phyloP scores from a whole-genome alignment of 352 stramenopile genomes.

The Pythium folliculosum region DNA sequence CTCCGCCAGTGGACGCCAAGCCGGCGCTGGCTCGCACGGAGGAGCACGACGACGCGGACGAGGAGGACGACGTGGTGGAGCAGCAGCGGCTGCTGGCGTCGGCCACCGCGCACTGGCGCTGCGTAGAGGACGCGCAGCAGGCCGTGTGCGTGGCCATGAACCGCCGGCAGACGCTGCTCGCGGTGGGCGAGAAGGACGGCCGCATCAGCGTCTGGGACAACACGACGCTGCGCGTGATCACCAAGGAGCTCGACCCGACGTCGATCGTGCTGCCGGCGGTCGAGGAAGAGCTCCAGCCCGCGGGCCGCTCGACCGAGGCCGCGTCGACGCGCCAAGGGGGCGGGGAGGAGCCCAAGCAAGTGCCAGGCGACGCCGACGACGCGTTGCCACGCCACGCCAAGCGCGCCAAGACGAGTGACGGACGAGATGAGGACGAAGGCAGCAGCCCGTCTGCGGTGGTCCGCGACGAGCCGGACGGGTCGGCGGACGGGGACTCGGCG shows the following conservation, averaged over 20 bases:
- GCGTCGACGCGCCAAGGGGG: background rate
- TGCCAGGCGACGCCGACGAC: conserved; percentile 15
- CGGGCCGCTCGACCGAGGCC: no score
- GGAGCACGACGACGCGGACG: conserved; percentile 34
- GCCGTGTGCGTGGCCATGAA: conserved; percentile 74
- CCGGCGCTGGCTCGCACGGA: no score
- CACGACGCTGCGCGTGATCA: conserved; percentile 75
- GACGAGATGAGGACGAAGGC: no score
- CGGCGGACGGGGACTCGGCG: conserved; percentile 26
- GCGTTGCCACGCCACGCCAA: conserved; percentile 2
- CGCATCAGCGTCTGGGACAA: conserved; percentile 87
- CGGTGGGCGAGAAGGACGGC: conserved; percentile 77
- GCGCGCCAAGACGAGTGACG: background rate
- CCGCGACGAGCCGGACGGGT: conserved; percentile 27
- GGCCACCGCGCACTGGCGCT: conserved; percentile 50
- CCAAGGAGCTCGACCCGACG: conserved; percentile 74
- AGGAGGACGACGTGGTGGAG: conserved; percentile 56
- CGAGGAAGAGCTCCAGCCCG: conserved; percentile 3
- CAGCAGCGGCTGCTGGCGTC: conserved; percentile 59
- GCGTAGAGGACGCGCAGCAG: conserved; percentile 77
- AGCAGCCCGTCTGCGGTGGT: background rate
- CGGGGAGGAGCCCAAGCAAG: background rate
- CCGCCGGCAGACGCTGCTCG: conserved; percentile 57
- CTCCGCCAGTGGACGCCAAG: background rate
- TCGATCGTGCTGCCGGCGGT: conserved; percentile 46